Evolutionary conservation across 106 monocot genomes (phyloP), one percentile per base, ranked within the genome.

Genomic region (Xerophyta viscosa): DNA sequence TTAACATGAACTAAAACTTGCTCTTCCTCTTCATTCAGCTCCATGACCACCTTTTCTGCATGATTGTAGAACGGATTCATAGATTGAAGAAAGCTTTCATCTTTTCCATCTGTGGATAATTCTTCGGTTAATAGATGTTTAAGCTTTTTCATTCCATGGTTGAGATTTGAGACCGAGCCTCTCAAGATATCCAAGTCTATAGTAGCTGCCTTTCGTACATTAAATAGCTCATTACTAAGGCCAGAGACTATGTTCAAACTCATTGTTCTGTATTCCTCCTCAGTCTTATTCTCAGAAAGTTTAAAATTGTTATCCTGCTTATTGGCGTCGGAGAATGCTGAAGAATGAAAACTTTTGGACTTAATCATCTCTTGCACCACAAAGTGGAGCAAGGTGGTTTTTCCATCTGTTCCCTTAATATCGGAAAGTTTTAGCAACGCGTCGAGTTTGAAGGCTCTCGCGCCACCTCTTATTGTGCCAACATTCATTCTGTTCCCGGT

Each of bases 401-500:
- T 98, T 10, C 96, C 96, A 56, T 98, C 96, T 0, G 82, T 72
- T 57, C 86, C 89, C 36, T 90, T 98, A 2, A 98, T 89, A 61
- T 90, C 82, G 13, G 86, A 73, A 6, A 98, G 86, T 69, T 90
- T 89, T 18, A 98, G 72, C 25, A 89, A 68, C 8, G 96, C 73
- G 49, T 98, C 89, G 17, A 98, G 89, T 25, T 90, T 98, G 89
- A 89, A 98, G 1, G 96, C 96, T 64, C 51, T 77, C 1, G 96
- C 96, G 0, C 86, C 89, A n/a, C 96, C 96, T 56, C 96, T 58
- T 36, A 67, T 79, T 0, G 96, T 98, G 3, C 89, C 96, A 0
- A 82, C 82, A 31, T 98, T 89, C 96, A 98, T 86, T 21, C 96
- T 57, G 60, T 98, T 98, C 17, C 89, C 96, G 0, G 89, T 89